Base-by-base conservation (phyloP, 805 yeast genomes). In the Dipodascus geniculatus region DNA sequence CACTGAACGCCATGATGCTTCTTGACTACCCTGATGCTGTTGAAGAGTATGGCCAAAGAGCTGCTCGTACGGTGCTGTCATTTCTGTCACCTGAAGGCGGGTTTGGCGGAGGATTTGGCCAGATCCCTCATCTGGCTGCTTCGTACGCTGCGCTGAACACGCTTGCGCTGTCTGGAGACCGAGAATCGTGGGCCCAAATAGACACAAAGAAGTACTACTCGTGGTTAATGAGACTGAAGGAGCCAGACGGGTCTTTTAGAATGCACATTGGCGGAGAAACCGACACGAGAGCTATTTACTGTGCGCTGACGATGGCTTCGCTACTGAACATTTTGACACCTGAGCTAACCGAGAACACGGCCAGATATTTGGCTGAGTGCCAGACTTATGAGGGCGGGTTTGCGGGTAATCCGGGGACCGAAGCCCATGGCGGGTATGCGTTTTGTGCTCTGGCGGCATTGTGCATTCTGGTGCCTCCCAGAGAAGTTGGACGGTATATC, bases 361-460 rank as follows among this genome's bases (percentile, higher is more conserved):
- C 72, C 1, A 77, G 76, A 14, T 91, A 89, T 82, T 59, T 93
- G 14, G 60, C 68, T 0, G 58, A 65, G 11, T 88, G 96, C 61
- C 99, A 93, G 67, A 86, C 91, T 0, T 90, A 77, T 64, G 99
- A 95, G 69, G 99, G 99, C 22, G 99, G 99, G 0, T 86, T 91
- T 69, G 88, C 90, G 1, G 96, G 95, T 1, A 73, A 74, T 20
- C 93, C 95, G 0, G 74, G 76, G 3, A 84, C 80, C 56, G 99
- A 93, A 67, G 97, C 98, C 0, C 99, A 93, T 65, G 99, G 97
- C 1, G 99, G 99, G 0, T 95, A 93, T 65, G 81, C 98, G 0
- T 93, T 80, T 66, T 93, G 99, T 71, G 95, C 91, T 0, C 71
- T 86, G 48, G 95, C 84, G 48, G 77, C 80, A 51, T 70, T 80